Conservation (phyloP, 441 rosid species). For the Euphorbia schlechtendalii region DNA sequence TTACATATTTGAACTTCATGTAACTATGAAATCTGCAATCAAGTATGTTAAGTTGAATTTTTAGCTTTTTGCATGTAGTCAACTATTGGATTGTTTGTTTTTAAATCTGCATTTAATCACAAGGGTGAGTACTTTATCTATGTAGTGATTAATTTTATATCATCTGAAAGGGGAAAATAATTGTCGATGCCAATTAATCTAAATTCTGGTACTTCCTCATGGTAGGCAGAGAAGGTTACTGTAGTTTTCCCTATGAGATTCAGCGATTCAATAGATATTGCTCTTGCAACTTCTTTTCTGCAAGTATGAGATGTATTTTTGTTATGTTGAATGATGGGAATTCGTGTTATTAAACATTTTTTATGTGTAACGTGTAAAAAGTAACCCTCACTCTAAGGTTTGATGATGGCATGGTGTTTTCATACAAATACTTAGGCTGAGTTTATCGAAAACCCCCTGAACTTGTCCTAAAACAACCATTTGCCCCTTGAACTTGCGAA, state of each 20-base stretch:
- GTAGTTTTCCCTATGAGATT: constrained; percentile 94
- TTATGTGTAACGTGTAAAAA: background rate
- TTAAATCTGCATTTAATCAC: background rate
- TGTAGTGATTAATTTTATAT: constrained; percentile 2
- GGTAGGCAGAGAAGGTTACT: constrained; percentile 75
- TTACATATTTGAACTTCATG: background rate
- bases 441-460: no score
- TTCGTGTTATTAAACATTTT: background rate
- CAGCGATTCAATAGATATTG: constrained; percentile 66
- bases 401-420: background rate
- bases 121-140: background rate
- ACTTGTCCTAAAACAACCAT: no score
- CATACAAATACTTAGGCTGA: no score
- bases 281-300: constrained; percentile 82
- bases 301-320: constrained; percentile 43
- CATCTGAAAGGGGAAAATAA: constrained; percentile 1
- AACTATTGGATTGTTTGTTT: background rate
- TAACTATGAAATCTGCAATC: background rate
- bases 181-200: constrained; percentile 3
- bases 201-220: constrained; percentile 13
- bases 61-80: background rate
- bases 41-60: background rate
- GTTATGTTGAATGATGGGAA: background rate
- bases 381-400: no score
- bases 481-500: no score